These are phyloP conservation scores for Penicillium sp. DNA, from an alignment of 2,329 filamentous ascomycete species.

Conservation along the genomic window DNA sequence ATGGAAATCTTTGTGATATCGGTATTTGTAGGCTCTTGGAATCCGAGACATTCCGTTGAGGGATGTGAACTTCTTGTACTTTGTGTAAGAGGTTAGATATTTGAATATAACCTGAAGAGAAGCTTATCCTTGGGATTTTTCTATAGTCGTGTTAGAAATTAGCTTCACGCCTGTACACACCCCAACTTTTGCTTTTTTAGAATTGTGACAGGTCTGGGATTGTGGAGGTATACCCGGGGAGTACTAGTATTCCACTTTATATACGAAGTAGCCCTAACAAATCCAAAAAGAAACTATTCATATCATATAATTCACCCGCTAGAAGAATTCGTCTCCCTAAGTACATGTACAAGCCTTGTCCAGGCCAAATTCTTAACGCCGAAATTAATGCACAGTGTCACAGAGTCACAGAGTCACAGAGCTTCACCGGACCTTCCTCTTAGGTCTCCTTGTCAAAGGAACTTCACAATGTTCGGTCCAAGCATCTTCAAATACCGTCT, in stretches of 20 bases:
- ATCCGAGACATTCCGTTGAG: conserved; percentile 4
- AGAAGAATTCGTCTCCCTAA: conserved; percentile 10
- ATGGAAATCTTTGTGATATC: background rate
- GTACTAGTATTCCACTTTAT: too few relatives aligned
- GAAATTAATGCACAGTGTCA: conserved; percentile 19
- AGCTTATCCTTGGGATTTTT: conserved; percentile 6
- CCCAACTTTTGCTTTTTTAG: background rate
- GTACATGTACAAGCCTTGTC: conserved; percentile 24
- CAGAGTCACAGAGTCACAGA: conserved; percentile 1
- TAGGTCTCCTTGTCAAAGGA: conserved; percentile 15
- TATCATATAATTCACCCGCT: conserved; percentile 6
- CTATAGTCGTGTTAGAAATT: conserved; percentile 10
- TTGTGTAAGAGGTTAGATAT: background rate
- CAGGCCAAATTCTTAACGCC: conserved; percentile 19
- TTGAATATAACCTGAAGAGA: conserved; percentile 10
- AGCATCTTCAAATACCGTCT: conserved; percentile 65
- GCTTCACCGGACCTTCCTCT: conserved; percentile 15
- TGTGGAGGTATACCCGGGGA: background rate
- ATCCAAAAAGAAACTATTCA: background rate
- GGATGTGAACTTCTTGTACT: background rate
- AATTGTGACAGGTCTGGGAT: background rate
- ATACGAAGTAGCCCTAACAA: background rate
- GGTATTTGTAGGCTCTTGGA: background rate
- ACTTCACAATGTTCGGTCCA: conserved; percentile 37
- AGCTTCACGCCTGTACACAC: conserved; percentile 6